A percentile compares a stretch with the other conserved stretches of the same genome.
Conservation (phyloP, 2,329 filamentous ascomycete genomes). For the Neofusicoccum laricinum region DNA sequence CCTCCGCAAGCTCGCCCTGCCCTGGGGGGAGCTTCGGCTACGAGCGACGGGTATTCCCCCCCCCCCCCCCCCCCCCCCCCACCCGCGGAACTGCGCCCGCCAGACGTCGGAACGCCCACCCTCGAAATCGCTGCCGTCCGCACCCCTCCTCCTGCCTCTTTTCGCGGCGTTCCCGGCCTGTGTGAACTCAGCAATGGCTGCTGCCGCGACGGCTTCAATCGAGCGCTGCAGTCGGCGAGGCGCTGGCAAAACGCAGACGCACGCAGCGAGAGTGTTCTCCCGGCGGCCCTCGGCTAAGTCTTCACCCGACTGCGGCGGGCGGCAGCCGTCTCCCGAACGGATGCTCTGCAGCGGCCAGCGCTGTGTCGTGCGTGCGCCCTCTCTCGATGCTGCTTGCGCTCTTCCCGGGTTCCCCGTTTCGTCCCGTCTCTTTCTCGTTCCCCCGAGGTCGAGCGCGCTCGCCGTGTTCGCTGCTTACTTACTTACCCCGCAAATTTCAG, state of each 20-base stretch:
- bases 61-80: no score
- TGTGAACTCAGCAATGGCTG: no score
- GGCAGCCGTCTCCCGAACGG: neutral
- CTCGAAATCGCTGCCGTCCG: neutral
- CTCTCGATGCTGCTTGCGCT: no score
- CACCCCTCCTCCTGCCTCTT: no score
- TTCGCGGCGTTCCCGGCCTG: no score
- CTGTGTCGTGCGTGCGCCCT: no score
- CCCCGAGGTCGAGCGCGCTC: neutral
- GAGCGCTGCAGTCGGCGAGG: no score
- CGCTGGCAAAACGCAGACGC: neutral
- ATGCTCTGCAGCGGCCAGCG: no score
- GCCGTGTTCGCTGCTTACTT: neutral
- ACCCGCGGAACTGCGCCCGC: conserved; percentile 6
- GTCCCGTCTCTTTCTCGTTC: conserved; percentile 2
- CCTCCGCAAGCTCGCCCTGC: no score
- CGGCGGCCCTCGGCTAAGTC: conserved; percentile 11
- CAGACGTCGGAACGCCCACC: conserved; percentile 6
- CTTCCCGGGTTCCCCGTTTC: neutral
- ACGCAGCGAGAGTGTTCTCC: neutral
- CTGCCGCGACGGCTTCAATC: neutral
- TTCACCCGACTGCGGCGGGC: conserved; percentile 3
- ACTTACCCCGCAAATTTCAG: neutral
- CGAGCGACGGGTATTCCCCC: conserved; percentile 7
- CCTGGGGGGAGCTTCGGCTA: neutral